These are phyloP conservation scores for Penicillium alfredii DNA, from an alignment of 495 filamentous ascomycete genomes.

Conservation along the genomic window DNA sequence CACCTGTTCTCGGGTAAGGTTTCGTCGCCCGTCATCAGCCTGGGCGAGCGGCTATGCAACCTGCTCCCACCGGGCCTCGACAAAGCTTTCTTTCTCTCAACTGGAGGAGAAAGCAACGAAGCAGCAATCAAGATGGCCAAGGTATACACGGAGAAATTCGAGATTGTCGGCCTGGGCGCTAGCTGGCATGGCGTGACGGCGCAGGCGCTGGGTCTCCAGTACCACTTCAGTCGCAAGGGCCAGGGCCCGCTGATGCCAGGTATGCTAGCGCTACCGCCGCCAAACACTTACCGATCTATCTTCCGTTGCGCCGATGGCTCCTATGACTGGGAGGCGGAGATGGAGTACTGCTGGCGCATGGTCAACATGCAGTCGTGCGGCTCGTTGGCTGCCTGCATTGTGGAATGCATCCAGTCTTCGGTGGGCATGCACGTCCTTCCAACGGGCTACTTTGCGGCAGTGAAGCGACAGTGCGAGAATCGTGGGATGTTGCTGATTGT, in stretches of 20 bases:
- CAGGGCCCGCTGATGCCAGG: conserved; percentile 30
- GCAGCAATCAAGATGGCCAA: conserved; percentile 49
- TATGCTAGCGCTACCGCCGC: conserved; percentile 43
- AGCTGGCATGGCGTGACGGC: conserved; percentile 46
- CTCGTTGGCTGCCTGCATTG: conserved; percentile 48
- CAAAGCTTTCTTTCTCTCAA: conserved; percentile 45
- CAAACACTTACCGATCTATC: conserved; percentile 48
- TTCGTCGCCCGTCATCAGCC: conserved; percentile 39
- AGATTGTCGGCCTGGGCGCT: conserved; percentile 44
- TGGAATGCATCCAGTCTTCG: conserved; percentile 48
- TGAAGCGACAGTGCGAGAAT: conserved; percentile 42
- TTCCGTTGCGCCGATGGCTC: conserved; percentile 45
- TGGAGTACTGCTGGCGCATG: conserved; percentile 48
- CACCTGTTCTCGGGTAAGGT: conserved; percentile 48
- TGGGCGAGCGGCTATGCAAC: conserved; percentile 34
- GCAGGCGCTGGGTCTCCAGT: conserved; percentile 32
- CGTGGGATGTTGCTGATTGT: conserved; percentile 50
- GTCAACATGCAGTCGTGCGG: conserved; percentile 48
- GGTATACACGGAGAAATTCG: conserved; percentile 46
- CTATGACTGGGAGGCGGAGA: conserved; percentile 53
- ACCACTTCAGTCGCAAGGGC: conserved; percentile 36
- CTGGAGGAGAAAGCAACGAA: conserved; percentile 45
- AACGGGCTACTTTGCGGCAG: conserved; percentile 38
- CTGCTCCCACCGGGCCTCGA: conserved; percentile 39
- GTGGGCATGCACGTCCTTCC: conserved; percentile 45